A percentile compares a stretch with the other conserved stretches of the same genome.
These are phyloP conservation scores for Clonostachys sp. DNA, from an alignment of 2,329 filamentous ascomycete species.

Conservation along the genomic window DNA sequence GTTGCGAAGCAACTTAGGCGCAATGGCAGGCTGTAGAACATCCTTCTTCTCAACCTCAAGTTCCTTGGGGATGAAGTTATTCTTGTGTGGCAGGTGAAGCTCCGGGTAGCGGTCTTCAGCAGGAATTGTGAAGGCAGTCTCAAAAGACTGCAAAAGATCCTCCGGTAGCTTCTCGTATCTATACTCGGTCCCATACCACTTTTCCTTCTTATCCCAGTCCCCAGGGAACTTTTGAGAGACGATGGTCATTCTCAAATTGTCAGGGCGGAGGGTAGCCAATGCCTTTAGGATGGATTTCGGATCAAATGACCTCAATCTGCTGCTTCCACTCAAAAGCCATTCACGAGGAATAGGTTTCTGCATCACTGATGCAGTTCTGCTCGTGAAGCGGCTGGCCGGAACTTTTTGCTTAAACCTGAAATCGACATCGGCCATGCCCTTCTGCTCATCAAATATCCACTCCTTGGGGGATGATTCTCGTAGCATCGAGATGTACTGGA, in stretches of 20 bases:
- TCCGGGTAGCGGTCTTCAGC: constrained; percentile 58
- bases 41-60: constrained; percentile 95
- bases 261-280: constrained; percentile 70
- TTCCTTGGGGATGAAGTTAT: constrained; percentile 92
- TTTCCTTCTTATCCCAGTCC: constrained; percentile 81
- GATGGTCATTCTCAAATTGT: constrained; percentile 84
- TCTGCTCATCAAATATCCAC: constrained; percentile 94
- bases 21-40: constrained; percentile 66
- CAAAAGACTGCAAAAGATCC: constrained; percentile 69
- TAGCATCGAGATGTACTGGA: constrained; percentile 88
- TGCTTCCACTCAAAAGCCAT: constrained; percentile 78
- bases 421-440: constrained; percentile 83
- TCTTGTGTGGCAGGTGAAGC: constrained; percentile 84
- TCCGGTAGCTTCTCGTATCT: constrained; percentile 73
- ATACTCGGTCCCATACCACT: constrained; percentile 98
- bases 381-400: constrained; percentile 84
- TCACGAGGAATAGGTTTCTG: constrained; percentile 84
- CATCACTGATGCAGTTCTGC: constrained; percentile 81
- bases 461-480: constrained; percentile 75
- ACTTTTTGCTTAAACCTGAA: constrained; percentile 95
- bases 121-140: constrained; percentile 51
- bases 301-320: constrained; percentile 75
- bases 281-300: constrained; percentile 70
- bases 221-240: constrained; percentile 82
- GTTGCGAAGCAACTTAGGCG: constrained; percentile 80